Evolutionary conservation across 2,329 filamentous ascomycete species (phyloP), one percentile per base, ranked within the genome.

Genomic region (Orbilia blumenaviensis): DNA sequence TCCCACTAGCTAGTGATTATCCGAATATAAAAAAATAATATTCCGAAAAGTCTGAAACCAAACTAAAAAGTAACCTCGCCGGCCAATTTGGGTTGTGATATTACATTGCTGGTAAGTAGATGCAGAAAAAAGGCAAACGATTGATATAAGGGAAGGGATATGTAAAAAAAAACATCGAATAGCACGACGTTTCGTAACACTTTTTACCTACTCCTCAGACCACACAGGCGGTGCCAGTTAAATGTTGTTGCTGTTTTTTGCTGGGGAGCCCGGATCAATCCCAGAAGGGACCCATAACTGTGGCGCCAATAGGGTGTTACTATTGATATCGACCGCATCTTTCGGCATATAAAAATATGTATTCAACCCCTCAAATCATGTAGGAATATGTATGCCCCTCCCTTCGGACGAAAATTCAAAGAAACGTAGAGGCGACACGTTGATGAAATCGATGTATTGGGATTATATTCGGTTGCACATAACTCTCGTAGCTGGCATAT

Each of bases 261-360:
- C 52, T 56, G 29, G 50, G 48, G 48, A 32, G 14, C 48, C 48
- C 48, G 52, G 52, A 38, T 56, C 52, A 36, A 56, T 56, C 50
- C 50, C 23, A 38, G 52, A 38, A 38, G 12, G 52, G 52, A 54
- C 52, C 52, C 52, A 56, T 56, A 56, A 36, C 52, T 56, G 52
- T 56, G 52, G 52, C 52, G 52, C 52, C 52, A 56, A 56, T 56
- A 56, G 32, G 52, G 29, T 56, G 52, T 56, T 56, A 10, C 52
- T 56, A 56, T 56, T 56, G 52, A 56, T 56, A 56, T 56, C 52
- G 32, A 56, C 52, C 52, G 52, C 52, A 56, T 56, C 32, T 56
- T 56, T 56, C 50, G 50, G 50, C 50, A 56, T 56, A 56, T 56
- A 56, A 56, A 50, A 56, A 56, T 56, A 56, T 56, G 52, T 56